These are phyloP conservation scores for Inosperma sp. DNA, from an alignment of 768 basidiomycete species.

Conservation along the genomic window DNA sequence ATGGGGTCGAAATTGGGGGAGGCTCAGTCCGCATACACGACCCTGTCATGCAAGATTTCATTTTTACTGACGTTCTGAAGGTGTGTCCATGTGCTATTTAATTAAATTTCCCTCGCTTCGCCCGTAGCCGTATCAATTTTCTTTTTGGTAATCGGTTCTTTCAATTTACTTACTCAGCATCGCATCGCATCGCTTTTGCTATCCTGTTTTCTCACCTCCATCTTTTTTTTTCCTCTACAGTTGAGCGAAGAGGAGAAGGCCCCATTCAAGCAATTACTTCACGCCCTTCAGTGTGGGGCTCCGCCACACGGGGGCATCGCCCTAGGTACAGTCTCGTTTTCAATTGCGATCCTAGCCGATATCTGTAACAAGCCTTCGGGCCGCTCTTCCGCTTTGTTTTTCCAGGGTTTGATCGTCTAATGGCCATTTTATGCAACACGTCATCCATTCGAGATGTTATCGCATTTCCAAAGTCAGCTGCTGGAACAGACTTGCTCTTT, in stretches of 20 bases:
- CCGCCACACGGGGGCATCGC: slow-evolving; percentile 96
- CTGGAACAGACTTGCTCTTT: slow-evolving; percentile 83
- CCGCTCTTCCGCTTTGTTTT: slow-evolving; percentile 12
- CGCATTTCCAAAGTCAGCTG: slow-evolving; percentile 89
- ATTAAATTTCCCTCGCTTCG: slow-evolving; percentile 10
- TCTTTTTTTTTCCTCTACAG: slow-evolving; percentile 35
- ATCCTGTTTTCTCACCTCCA: slow-evolving; percentile 6
- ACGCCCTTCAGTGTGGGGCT: slow-evolving; percentile 85
- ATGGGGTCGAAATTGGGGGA: slow-evolving; percentile 91
- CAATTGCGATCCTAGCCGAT: slow-evolving; percentile 14
- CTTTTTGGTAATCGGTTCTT: neutral
- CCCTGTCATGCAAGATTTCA: slow-evolving; percentile 77
- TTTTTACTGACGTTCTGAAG: slow-evolving; percentile 73
- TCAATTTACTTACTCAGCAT: neutral
- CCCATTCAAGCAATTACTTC: slow-evolving; percentile 79
- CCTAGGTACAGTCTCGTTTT: slow-evolving; percentile 50
- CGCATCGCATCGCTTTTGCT: too few relatives aligned
- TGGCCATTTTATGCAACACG: slow-evolving; percentile 85
- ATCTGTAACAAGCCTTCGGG: slow-evolving; percentile 1
- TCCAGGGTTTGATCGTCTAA: slow-evolving; percentile 86
- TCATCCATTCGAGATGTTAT: slow-evolving; percentile 92
- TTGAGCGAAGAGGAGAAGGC: slow-evolving; percentile 65
- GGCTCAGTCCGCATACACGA: slow-evolving; percentile 93
- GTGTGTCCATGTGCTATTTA: slow-evolving; percentile 35
- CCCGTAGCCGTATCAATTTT: slow-evolving; percentile 1